Conservation (phyloP, 1,284 basidiomycete species). For the Ceratobasidium sp. region DNA sequence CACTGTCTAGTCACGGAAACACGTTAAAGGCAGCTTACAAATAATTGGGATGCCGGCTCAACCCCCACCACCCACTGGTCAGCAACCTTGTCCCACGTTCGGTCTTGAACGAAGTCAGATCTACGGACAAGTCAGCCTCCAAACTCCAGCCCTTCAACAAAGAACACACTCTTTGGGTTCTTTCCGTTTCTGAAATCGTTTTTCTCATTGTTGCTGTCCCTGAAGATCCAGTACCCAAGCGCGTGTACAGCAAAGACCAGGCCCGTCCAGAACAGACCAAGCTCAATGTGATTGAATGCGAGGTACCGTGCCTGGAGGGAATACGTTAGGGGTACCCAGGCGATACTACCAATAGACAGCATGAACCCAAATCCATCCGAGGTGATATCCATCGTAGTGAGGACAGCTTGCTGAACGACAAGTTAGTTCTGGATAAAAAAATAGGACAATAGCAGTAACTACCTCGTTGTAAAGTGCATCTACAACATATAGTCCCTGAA, state of each 20-base stretch:
- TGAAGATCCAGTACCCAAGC: slow-evolving; percentile 91
- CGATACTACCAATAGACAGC: slow-evolving; percentile 91
- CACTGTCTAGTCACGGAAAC: not conserved
- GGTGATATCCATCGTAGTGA: slow-evolving; percentile 99
- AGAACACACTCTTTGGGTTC: slow-evolving; percentile 80
- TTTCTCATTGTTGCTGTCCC: slow-evolving; percentile 90
- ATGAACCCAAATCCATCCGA: slow-evolving; percentile 99
- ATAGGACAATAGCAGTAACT: slow-evolving; percentile 41
- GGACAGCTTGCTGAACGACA: slow-evolving; percentile 63
- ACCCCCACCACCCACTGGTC: slow-evolving; percentile 97
- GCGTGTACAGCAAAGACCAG: slow-evolving; percentile 73
- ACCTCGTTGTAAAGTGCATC: slow-evolving; percentile 92
- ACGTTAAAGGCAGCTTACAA: slow-evolving; percentile 59
- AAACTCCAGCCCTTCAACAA: not conserved
- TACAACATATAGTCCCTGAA: slow-evolving; percentile 87
- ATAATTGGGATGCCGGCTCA: slow-evolving; percentile 92
- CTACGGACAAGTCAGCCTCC: slow-evolving; percentile 44
- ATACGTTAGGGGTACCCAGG: slow-evolving; percentile 96
- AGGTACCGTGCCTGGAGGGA: slow-evolving; percentile 93
- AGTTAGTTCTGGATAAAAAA: not conserved
- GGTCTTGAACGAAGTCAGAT: slow-evolving; percentile 86
- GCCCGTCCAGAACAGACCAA: slow-evolving; percentile 67
- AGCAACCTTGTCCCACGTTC: slow-evolving; percentile 88
- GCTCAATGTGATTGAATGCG: slow-evolving; percentile 82
- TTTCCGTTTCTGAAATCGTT: slow-evolving; percentile 91